Conservation (phyloP, 2,329 filamentous ascomycete species). For the Lizonia empirigonia region DNA sequence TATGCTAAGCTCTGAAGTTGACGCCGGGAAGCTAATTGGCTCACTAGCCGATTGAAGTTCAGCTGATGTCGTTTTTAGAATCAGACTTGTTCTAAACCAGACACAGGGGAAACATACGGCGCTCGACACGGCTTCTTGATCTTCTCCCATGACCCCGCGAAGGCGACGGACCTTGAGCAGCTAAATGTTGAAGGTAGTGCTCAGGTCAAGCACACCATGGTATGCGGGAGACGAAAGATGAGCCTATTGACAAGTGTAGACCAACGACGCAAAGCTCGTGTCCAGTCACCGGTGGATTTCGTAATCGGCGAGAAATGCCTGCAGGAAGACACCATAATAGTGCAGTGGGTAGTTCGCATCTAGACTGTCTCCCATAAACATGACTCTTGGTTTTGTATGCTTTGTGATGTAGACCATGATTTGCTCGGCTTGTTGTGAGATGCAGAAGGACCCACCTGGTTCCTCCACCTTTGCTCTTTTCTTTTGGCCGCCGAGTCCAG, state of each 20-base stretch:
- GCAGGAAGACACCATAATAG: not conserved
- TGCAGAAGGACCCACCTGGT: not conserved
- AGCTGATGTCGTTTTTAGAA: not conserved
- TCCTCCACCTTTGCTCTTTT: not conserved
- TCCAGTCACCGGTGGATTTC: not conserved
- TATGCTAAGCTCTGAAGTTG: not conserved
- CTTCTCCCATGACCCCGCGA: not conserved
- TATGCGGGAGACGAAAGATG: not conserved
- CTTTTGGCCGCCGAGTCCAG: not conserved
- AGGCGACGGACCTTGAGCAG: too few relatives aligned
- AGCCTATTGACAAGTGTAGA: too few relatives aligned
- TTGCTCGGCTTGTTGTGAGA: not conserved
- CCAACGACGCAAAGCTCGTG: too few relatives aligned
- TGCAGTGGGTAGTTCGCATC: not conserved
- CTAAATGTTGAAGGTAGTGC: not conserved
- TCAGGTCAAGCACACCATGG: too few relatives aligned
- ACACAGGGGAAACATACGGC: not conserved
- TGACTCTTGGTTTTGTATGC: not conserved
- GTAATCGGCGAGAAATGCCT: not conserved
- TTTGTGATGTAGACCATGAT: not conserved
- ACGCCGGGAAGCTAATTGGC: not conserved
- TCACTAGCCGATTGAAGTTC: not conserved
- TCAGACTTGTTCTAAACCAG: not conserved
- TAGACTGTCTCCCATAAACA: not conserved
- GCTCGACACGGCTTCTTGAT: not conserved